A percentile compares a stretch with the other conserved stretches of the same genome.
phyloP scores from a whole-genome alignment of 2,329 filamentous ascomycete species.

The Neofusicoccum cordaticola region DNA sequence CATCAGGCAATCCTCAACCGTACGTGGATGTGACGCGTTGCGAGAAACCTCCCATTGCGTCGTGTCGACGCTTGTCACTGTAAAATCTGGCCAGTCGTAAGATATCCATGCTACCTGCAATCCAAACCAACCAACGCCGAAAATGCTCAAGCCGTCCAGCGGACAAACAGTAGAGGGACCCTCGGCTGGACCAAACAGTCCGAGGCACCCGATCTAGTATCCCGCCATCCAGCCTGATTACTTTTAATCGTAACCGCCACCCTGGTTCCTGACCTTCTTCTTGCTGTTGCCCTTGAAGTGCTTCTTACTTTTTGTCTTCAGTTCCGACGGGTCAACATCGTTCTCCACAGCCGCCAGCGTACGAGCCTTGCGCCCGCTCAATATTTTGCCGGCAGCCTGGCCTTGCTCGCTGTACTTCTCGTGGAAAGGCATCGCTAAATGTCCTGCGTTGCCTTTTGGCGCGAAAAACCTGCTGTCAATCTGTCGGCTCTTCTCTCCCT shows the following conservation, averaged over 20 bases:
- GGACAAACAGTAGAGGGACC: not conserved
- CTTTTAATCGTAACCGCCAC: constrained; percentile 9
- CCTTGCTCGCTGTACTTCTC: constrained; percentile 87
- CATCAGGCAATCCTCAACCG: not conserved
- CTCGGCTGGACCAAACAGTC: not conserved
- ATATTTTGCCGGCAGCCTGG: constrained; percentile 55
- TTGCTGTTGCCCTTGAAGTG: constrained; percentile 82
- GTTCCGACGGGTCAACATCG: constrained; percentile 77
- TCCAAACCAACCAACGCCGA: constrained; percentile 3
- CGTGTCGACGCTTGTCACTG: not conserved
- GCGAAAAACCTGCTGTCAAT: constrained; percentile 92
- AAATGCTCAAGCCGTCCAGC: constrained; percentile 6
- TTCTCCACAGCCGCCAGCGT: constrained; percentile 80
- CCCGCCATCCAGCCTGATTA: not conserved
- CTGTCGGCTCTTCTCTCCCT: constrained; percentile 70
- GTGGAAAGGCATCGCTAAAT: constrained; percentile 78
- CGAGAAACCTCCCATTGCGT: no score
- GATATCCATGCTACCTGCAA: not conserved
- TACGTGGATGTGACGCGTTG: no score
- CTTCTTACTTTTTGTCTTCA: constrained; percentile 74
- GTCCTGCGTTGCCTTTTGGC: constrained; percentile 59
- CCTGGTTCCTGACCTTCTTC: constrained; percentile 39
- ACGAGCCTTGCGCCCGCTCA: constrained; percentile 80
- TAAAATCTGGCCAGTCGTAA: not conserved
- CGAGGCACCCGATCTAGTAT: not conserved